A percentile compares a stretch with the other conserved stretches of the same genome.
These are phyloP conservation scores for Aspergillus piperis DNA, from an alignment of 2,329 filamentous ascomycete species.

Conservation along the genomic window DNA sequence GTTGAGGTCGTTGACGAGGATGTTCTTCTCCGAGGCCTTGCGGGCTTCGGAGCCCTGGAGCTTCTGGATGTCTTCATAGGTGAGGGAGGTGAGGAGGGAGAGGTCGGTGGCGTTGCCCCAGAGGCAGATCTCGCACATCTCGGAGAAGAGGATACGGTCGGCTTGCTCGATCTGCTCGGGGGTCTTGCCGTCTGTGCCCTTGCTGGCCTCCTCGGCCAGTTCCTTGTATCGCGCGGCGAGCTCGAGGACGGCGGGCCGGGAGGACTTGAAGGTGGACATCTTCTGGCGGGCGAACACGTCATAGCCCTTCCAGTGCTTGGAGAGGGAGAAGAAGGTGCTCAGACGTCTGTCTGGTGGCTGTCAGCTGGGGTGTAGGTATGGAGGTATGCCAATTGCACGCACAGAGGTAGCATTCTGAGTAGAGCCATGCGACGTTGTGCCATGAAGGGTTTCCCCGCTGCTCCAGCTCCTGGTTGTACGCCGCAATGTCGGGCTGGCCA, in stretches of 20 bases:
- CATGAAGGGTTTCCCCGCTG: slow-evolving; percentile 73
- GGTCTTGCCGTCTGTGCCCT: slow-evolving; percentile 44
- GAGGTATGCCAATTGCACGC: slow-evolving; percentile 16
- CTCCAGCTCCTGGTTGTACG: slow-evolving; percentile 84
- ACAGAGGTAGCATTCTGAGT: slow-evolving; percentile 88
- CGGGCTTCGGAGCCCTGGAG: slow-evolving; percentile 85
- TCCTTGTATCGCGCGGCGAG: slow-evolving; percentile 77
- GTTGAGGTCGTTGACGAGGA: slow-evolving; percentile 81
- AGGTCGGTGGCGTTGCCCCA: slow-evolving; percentile 98
- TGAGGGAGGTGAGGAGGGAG: slow-evolving; percentile 83
- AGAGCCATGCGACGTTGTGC: slow-evolving; percentile 87
- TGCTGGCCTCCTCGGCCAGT: slow-evolving; percentile 67
- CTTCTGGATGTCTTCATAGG: slow-evolving; percentile 96
- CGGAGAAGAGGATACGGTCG: slow-evolving; percentile 76
- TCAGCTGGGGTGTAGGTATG: slow-evolving; percentile 22
- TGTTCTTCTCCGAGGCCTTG: slow-evolving; percentile 86
- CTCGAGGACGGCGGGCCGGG: slow-evolving; percentile 80
- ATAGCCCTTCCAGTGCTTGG: slow-evolving; percentile 82
- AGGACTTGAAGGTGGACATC: slow-evolving; percentile 87
- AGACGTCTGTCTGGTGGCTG: slow-evolving; percentile 64
- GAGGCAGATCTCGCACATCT: slow-evolving; percentile 95
- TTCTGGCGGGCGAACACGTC: slow-evolving; percentile 91
- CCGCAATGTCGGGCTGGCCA: slow-evolving; percentile 70
- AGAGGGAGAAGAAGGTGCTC: slow-evolving; percentile 73
- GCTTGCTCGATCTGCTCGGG: slow-evolving; percentile 61